Percentiles rank a stretch among this genome's conserved stretches.
phyloP scores from a whole-genome alignment of 2,329 filamentous ascomycete species.

The Pestalotiopsis sp. region DNA sequence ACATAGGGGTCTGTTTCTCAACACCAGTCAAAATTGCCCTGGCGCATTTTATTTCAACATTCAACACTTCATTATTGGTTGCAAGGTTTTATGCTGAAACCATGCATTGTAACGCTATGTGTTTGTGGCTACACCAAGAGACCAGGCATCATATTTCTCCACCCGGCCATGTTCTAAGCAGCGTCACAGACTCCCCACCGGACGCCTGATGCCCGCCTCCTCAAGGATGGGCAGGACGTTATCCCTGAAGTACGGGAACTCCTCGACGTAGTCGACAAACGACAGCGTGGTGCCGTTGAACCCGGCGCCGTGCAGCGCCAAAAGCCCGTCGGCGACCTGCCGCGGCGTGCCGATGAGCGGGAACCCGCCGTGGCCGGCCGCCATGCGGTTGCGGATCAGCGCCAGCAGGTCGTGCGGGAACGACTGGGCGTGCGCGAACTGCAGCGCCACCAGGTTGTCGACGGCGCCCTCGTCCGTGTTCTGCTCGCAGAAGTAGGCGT shows the following conservation, averaged over 20 bases:
- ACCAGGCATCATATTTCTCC: too few species aligned
- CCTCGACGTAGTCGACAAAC: constrained; percentile 8
- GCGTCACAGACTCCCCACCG: background rate
- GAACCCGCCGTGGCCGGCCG: background rate
- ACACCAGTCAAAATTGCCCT: background rate
- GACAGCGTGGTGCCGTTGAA: constrained; percentile 3
- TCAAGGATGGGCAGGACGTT: constrained; percentile 1
- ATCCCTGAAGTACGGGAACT: constrained; percentile 10
- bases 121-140: too few species aligned
- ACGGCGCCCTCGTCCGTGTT: constrained; percentile 8
- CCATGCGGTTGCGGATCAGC: constrained; percentile 8
- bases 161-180: too few species aligned
- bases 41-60: too few species aligned
- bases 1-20: background rate
- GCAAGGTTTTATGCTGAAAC: too few species aligned
- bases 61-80: too few species aligned
- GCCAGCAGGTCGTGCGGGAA: constrained; percentile 5
- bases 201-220: background rate
- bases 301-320: background rate
- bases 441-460: constrained; percentile 8
- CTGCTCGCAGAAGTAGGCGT: constrained; percentile 4
- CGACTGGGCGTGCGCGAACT: constrained; percentile 10
- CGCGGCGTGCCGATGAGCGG: constrained; percentile 1
- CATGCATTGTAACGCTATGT: too few species aligned
- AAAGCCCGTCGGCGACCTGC: constrained; percentile 1